phyloP scores from a whole-genome alignment of 2,329 filamentous ascomycete species.

The Alternaria ventricosa region DNA sequence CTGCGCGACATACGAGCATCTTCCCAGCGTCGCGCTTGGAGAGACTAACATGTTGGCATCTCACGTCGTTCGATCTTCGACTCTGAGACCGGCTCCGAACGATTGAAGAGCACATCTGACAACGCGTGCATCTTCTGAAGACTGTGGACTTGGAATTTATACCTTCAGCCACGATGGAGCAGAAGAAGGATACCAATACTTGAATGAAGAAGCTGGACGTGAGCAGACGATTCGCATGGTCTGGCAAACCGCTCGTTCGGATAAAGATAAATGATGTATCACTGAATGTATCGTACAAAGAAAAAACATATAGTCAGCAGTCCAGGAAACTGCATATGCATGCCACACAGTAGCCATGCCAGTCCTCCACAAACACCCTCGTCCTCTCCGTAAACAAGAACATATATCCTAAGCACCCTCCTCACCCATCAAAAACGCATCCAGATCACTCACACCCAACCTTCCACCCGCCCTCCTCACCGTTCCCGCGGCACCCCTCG shows the following conservation, averaged over 20 bases:
- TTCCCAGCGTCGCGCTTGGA: too few relatives aligned
- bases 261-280: not conserved
- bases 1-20: too few relatives aligned
- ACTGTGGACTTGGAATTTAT: too few relatives aligned
- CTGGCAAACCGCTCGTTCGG: not conserved
- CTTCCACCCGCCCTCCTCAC: conserved; percentile 4
- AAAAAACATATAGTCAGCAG: not conserved
- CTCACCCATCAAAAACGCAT: conserved; percentile 6
- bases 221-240: not conserved
- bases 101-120: too few relatives aligned
- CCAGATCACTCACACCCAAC: conserved; percentile 2
- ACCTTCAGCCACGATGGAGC: too few relatives aligned
- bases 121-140: too few relatives aligned
- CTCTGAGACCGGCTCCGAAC: too few relatives aligned
- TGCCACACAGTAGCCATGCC: not conserved
- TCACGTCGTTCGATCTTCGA: too few relatives aligned
- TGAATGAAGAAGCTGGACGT: not conserved
- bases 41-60: too few relatives aligned
- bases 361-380: not conserved
- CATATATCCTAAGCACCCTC: not conserved
- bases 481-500: not conserved
- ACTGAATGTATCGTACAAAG: not conserved
- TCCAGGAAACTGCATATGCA: not conserved
- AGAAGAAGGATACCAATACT: not conserved
- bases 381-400: not conserved